Evolutionary conservation across 129 eudicot species (phyloP).

Genomic region (Tagetes patula): DNA sequence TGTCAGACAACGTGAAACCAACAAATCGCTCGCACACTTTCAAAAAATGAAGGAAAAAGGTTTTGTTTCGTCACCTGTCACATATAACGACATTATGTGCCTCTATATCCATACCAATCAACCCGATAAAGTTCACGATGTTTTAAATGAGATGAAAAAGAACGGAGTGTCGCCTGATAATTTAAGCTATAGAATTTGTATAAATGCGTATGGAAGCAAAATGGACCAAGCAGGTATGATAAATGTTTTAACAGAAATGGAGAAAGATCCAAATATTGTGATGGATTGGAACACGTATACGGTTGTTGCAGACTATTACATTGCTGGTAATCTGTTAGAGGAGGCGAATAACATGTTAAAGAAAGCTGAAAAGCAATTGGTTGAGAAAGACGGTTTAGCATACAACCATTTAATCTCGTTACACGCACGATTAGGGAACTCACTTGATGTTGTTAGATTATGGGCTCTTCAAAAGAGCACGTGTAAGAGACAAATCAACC

Average conservation of each 20-base stretch:
- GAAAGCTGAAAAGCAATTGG: slow-evolving; percentile 62
- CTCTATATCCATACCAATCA: slow-evolving; percentile 44
- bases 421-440: slow-evolving; percentile 56
- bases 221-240: slow-evolving; percentile 61
- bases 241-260: slow-evolving; percentile 61
- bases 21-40: slow-evolving; percentile 58
- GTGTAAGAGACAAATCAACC: slow-evolving; percentile 60
- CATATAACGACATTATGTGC: slow-evolving; percentile 75
- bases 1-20: slow-evolving; percentile 72
- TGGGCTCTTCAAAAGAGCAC: slow-evolving; percentile 61
- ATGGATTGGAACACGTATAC: slow-evolving; percentile 92
- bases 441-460: slow-evolving; percentile 56
- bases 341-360: slow-evolving; percentile 51
- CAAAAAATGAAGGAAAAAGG: slow-evolving; percentile 72
- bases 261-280: slow-evolving; percentile 52
- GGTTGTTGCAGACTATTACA: slow-evolving; percentile 59
- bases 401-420: slow-evolving; percentile 77
- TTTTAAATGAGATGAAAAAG: slow-evolving; percentile 57
- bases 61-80: slow-evolving; percentile 41
- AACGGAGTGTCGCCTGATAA: slow-evolving; percentile 64
- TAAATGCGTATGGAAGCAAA: slow-evolving; percentile 56
- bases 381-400: slow-evolving; percentile 53
- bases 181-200: slow-evolving; percentile 68
- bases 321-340: slow-evolving; percentile 44
- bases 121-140: slow-evolving; percentile 51